Conservation (phyloP, 1,284 basidiomycete species). For the Tilletiaria anomala region DNA sequence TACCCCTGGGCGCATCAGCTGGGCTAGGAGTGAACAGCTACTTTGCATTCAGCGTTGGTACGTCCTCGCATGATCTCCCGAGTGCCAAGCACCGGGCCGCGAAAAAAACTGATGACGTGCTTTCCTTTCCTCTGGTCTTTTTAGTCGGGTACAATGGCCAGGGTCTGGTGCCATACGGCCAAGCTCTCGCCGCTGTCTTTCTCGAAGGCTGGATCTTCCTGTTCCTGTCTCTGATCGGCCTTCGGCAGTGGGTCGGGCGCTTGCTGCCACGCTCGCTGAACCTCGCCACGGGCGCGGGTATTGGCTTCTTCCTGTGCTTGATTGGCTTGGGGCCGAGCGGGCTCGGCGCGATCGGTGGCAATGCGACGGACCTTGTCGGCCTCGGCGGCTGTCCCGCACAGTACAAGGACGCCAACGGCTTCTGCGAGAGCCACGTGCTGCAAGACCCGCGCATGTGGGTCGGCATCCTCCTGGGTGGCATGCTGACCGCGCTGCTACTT, state of each 20-base stretch:
- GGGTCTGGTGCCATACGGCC: constrained; percentile 60
- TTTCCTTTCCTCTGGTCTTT: too few species aligned
- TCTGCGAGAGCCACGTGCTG: constrained; percentile 56
- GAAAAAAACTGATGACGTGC: too few species aligned
- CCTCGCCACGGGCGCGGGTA: constrained; percentile 68
- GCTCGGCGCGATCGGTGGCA: constrained; percentile 62
- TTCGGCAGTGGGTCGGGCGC: constrained; percentile 77
- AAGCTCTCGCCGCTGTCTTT: constrained; percentile 71
- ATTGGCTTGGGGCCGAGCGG: constrained; percentile 51
- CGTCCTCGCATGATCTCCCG: too few species aligned
- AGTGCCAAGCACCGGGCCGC: too few species aligned
- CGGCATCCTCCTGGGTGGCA: constrained; percentile 74
- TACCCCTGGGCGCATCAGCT: constrained; percentile 57
- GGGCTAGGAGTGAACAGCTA: constrained; percentile 57
- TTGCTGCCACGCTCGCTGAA: constrained; percentile 75
- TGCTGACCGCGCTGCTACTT: constrained; percentile 50
- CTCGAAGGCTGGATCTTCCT: constrained; percentile 64
- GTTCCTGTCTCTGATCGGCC: constrained; percentile 61
- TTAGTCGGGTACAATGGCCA: constrained; percentile 67
- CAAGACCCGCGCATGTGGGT: constrained; percentile 68
- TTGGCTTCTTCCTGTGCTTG: constrained; percentile 56
- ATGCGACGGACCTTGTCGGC: constrained; percentile 56
- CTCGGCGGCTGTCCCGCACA: constrained; percentile 56
- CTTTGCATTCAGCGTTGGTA: constrained; percentile 75
- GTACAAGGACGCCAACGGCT: constrained; percentile 42